A percentile compares a stretch with the other conserved stretches of the same genome.
These are phyloP conservation scores for Cordia subcordata DNA, from an alignment of 257 asterid genomes.

Conservation along the genomic window DNA sequence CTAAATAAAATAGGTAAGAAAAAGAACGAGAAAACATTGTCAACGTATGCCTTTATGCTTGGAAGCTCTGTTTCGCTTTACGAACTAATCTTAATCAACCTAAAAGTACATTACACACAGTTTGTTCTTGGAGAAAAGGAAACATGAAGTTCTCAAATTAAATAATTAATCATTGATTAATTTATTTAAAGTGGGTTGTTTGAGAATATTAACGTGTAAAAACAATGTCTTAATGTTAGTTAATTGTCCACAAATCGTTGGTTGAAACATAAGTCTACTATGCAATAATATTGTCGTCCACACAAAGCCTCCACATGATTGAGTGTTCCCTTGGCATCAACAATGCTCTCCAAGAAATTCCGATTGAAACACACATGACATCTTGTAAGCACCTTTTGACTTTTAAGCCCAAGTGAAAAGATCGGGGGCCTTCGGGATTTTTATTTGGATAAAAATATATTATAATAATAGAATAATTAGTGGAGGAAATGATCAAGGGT, in stretches of 20 bases:
- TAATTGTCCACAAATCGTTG: slow-evolving; percentile 5
- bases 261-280: slow-evolving; percentile 9
- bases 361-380: background rate
- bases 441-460: background rate
- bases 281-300: slow-evolving; percentile 49
- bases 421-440: background rate
- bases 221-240: slow-evolving; percentile 3
- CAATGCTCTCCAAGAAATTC: slow-evolving; percentile 11
- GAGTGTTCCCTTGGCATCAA: slow-evolving; percentile 24
- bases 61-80: slow-evolving; percentile 3
- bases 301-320: slow-evolving; percentile 24
- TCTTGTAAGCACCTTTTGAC: slow-evolving; percentile 19
- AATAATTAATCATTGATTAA: too few relatives aligned
- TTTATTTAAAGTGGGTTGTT: background rate
- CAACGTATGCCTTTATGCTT: background rate
- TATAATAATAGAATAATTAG: background rate
- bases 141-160: background rate
- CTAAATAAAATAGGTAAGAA: too few relatives aligned
- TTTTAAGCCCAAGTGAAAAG: too few relatives aligned
- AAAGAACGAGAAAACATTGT: too few relatives aligned
- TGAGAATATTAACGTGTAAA: background rate
- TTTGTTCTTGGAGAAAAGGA: background rate
- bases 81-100: slow-evolving; percentile 1
- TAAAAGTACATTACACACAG: too few relatives aligned
- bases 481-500: background rate